These are phyloP conservation scores for Alternaria brassicae DNA, from an alignment of 2,329 filamentous ascomycete genomes.

Conservation along the genomic window DNA sequence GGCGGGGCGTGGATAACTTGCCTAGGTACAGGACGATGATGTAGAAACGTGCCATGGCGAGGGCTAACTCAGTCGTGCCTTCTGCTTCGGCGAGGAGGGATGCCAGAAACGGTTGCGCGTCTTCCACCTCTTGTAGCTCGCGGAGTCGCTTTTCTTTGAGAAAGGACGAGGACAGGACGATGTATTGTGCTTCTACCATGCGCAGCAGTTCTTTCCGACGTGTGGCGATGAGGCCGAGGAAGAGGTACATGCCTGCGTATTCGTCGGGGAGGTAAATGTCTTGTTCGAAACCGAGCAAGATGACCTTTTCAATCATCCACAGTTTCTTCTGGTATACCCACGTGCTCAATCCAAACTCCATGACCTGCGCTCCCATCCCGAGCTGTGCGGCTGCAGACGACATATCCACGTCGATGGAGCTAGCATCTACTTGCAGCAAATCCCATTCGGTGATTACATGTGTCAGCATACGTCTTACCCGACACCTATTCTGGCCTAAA, in stretches of 20 bases:
- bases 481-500: conserved; percentile 92
- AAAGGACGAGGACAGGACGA: not conserved
- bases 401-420: conserved; percentile 60
- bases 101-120: conserved; percentile 25
- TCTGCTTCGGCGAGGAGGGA: conserved; percentile 38
- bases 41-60: conserved; percentile 63
- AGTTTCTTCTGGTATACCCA: conserved; percentile 94
- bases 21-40: conserved; percentile 67
- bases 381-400: conserved; percentile 46
- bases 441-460: conserved; percentile 87
- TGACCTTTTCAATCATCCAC: conserved; percentile 82
- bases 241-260: conserved; percentile 85
- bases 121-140: conserved; percentile 22
- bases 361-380: conserved; percentile 54
- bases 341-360: conserved; percentile 77
- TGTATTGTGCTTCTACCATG: conserved; percentile 27
- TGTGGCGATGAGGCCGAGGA: conserved; percentile 38
- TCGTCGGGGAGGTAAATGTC: conserved; percentile 89
- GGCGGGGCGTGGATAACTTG: conserved; percentile 58
- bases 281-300: conserved; percentile 93
- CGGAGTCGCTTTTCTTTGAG: conserved; percentile 1
- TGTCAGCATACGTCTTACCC: conserved; percentile 85
- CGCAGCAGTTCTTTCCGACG: conserved; percentile 32
- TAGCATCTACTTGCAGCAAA: conserved; percentile 73
- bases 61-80: conserved; percentile 37